These are phyloP conservation scores for Fusarium austroafricanum DNA, from an alignment of 2,329 filamentous ascomycete species.

Conservation along the genomic window DNA sequence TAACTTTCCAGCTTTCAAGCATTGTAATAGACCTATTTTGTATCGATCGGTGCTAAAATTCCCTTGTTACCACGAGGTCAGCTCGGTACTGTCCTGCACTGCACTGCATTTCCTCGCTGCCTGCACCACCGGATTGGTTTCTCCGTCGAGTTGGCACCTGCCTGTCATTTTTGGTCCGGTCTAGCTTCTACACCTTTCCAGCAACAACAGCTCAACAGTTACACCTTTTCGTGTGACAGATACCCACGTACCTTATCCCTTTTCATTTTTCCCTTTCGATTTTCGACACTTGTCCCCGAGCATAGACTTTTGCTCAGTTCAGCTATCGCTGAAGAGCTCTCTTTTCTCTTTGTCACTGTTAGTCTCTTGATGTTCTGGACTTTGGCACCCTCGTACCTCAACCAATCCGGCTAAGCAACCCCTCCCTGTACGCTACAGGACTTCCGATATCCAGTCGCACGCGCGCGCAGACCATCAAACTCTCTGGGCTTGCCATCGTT, in stretches of 20 bases:
- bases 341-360: neutral
- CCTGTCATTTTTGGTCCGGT: neutral
- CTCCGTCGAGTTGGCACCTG: constrained; percentile 27
- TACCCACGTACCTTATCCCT: neutral
- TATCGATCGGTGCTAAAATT: constrained; percentile 3
- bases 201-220: neutral
- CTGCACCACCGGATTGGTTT: constrained; percentile 21
- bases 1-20: neutral
- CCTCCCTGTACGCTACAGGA: constrained; percentile 3
- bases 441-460: neutral
- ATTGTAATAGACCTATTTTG: constrained; percentile 5
- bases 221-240: neutral
- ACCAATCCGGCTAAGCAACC: constrained; percentile 10
- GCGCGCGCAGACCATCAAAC: neutral
- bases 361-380: constrained; percentile 14
- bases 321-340: too few relatives aligned
- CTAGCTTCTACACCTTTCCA: constrained; percentile 14
- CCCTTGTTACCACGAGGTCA: neutral
- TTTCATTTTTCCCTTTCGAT: neutral
- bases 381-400: neutral
- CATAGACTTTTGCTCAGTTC: neutral
- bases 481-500: neutral
- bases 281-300: neutral
- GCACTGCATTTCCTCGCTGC: too few relatives aligned
- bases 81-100: neutral